These are phyloP conservation scores for Alternaria angustiovoidea DNA, from an alignment of 2,329 filamentous ascomycete genomes.

Conservation along the genomic window DNA sequence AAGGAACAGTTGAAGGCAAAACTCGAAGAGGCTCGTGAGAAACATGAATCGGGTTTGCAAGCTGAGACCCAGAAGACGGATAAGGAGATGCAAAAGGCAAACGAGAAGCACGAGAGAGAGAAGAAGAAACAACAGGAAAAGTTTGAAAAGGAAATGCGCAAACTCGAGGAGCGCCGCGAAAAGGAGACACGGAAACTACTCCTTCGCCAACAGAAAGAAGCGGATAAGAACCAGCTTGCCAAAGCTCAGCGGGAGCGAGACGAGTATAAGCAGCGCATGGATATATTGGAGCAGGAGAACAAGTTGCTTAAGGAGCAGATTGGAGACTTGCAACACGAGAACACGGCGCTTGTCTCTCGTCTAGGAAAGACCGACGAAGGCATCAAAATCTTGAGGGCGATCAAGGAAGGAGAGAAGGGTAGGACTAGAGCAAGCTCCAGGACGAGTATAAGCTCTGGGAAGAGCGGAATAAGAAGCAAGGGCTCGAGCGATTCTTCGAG, in stretches of 20 bases:
- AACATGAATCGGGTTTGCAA: constrained; percentile 51
- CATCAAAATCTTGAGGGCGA: constrained; percentile 41
- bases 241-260: constrained; percentile 59
- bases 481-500: constrained; percentile 15
- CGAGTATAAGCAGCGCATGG: constrained; percentile 55
- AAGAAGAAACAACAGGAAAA: constrained; percentile 53
- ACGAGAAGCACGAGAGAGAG: constrained; percentile 70
- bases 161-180: constrained; percentile 72
- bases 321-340: constrained; percentile 65
- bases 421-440: constrained; percentile 38
- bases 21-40: constrained; percentile 64
- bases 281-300: constrained; percentile 59
- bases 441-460: constrained; percentile 33
- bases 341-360: constrained; percentile 59
- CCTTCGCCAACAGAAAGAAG: constrained; percentile 69
- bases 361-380: constrained; percentile 53
- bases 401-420: constrained; percentile 35
- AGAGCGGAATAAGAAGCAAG: constrained; percentile 27
- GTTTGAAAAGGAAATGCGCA: constrained; percentile 60
- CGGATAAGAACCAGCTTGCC: constrained; percentile 59
- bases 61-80: constrained; percentile 48
- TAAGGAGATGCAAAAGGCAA: constrained; percentile 66
- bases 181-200: constrained; percentile 71
- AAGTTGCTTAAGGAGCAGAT: constrained; percentile 61
- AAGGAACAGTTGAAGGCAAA: constrained; percentile 68